phyloP scores from a whole-genome alignment of 2,329 filamentous ascomycete species.

The Diplocarpon mali region DNA sequence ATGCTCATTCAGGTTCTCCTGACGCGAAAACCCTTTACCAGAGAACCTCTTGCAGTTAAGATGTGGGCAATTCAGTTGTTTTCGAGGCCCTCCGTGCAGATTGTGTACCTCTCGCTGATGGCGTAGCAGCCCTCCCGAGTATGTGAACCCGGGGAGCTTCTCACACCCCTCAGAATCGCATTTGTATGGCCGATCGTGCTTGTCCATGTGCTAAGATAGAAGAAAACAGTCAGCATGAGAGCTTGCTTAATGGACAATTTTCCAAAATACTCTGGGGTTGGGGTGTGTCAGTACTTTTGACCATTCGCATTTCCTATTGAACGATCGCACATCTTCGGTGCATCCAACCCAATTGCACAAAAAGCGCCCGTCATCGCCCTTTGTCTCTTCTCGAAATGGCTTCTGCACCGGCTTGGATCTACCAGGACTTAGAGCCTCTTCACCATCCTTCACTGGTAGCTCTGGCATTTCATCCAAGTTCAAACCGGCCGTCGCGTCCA shows the following conservation, averaged over 20 bases:
- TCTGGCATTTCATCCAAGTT: slow-evolving; percentile 22
- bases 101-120: slow-evolving; percentile 92
- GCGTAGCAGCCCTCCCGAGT: slow-evolving; percentile 77
- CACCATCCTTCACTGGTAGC: slow-evolving; percentile 22
- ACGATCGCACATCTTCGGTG: slow-evolving; percentile 50
- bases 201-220: slow-evolving; percentile 74
- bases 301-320: slow-evolving; percentile 84
- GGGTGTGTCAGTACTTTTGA: slow-evolving; percentile 53
- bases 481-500: slow-evolving; percentile 15
- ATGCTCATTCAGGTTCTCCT: slow-evolving; percentile 92
- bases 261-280: background rate
- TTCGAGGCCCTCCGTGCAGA: slow-evolving; percentile 62
- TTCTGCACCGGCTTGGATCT: slow-evolving; percentile 43
- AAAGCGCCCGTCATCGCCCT: slow-evolving; percentile 64
- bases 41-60: slow-evolving; percentile 79
- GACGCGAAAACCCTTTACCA: slow-evolving; percentile 81
- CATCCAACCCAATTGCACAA: slow-evolving; percentile 65
- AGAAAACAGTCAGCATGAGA: background rate
- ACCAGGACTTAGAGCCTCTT: slow-evolving; percentile 23
- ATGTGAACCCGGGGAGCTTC: slow-evolving; percentile 89
- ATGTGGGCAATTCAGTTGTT: slow-evolving; percentile 78
- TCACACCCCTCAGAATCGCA: slow-evolving; percentile 75
- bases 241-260: slow-evolving; percentile 4
- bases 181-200: slow-evolving; percentile 87
- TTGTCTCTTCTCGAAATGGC: slow-evolving; percentile 44